Conservation (phyloP, 495 filamentous ascomycete genomes). For the Baudoinia panamericana region DNA sequence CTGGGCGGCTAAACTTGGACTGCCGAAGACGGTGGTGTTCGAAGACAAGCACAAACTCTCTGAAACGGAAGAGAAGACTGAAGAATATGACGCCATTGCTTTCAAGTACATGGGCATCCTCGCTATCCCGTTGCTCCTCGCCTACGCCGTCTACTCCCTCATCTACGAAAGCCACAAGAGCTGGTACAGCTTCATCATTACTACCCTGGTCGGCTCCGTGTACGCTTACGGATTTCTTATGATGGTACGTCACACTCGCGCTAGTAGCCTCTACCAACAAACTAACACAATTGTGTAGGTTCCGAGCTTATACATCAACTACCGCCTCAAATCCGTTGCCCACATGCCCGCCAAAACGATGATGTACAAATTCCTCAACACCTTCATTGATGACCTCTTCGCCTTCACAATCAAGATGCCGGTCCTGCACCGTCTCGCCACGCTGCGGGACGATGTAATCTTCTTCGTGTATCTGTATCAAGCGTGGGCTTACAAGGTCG, state of each 20-base stretch:
- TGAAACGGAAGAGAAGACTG: constrained; percentile 91
- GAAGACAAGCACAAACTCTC: constrained; percentile 95
- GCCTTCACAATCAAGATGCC: constrained; percentile 99
- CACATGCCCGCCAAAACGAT: constrained; percentile 95
- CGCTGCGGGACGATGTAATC: constrained; percentile 87
- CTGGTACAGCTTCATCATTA: constrained; percentile 88
- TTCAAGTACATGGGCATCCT: constrained; percentile 92
- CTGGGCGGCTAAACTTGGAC: constrained; percentile 27
- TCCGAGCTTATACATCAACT: constrained; percentile 94
- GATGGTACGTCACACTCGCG: constrained; percentile 51
- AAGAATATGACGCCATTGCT: constrained; percentile 95
- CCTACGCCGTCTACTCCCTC: constrained; percentile 81
- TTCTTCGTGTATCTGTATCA: constrained; percentile 99
- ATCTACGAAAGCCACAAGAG: constrained; percentile 93
- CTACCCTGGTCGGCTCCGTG: constrained; percentile 87
- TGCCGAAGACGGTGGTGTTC: constrained; percentile 77
- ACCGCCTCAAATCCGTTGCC: constrained; percentile 86
- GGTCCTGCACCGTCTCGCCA: constrained; percentile 84
- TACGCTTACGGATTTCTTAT: constrained; percentile 98
- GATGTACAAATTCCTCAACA: constrained; percentile 93
- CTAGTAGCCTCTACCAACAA: not conserved
- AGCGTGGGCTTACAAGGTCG: constrained; percentile 79
- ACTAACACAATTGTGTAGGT: constrained; percentile 31
- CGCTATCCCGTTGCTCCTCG: constrained; percentile 75
- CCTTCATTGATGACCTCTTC: constrained; percentile 77